Base-by-base conservation (phyloP, 2,329 filamentous ascomycete genomes). In the Penicillium aurantiogriseum region DNA sequence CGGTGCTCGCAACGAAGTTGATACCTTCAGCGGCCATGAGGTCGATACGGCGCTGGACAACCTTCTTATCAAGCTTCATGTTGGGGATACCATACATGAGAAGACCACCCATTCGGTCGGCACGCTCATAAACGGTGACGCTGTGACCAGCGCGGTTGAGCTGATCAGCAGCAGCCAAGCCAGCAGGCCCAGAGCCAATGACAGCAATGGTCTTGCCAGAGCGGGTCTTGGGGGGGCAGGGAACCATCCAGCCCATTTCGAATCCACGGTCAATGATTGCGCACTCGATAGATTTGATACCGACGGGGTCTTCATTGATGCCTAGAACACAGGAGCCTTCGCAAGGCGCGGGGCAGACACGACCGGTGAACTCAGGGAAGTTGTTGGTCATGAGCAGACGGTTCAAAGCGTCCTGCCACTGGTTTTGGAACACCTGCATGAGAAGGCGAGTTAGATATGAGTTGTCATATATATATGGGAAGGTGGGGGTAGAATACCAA, bases 71-170 rank as follows among this genome's bases (percentile, higher is more conserved):
- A 42, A 97, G 89, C 82, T 97, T 97, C 93, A 97, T 97, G 82
- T 97, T 97, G 65, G 93, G 93, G 66, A 97, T 97, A 66, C 93
- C 93, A 73, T 97, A 97, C 93, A 97, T 97, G 70, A 97, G 85
- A 54, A 97, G 83, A 76, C 93, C 93, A 78, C 93, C 93, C 57
- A 89, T 81, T 64, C 93, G 91, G 73, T 97, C 93, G 59, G 92
- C 86, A 63, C 93, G 91, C 83, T 97, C 93, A 71, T 94, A 97
- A 19, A 97, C 86, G 13, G 91, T 96, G 54, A 97, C 91, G 5
- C 74, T 79, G 79, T 97, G 93, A 29, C 93, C 93, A 67, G 90
- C 91, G 69, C 89, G 89, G 85, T 97, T 97, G 65, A 97, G 86
- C 77, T 97, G 93, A 72, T 97, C 93, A 62, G 93, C 92, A 58